Conservation (phyloP, 176 grass and related monocot genomes). For the Luzula sylvatica region DNA sequence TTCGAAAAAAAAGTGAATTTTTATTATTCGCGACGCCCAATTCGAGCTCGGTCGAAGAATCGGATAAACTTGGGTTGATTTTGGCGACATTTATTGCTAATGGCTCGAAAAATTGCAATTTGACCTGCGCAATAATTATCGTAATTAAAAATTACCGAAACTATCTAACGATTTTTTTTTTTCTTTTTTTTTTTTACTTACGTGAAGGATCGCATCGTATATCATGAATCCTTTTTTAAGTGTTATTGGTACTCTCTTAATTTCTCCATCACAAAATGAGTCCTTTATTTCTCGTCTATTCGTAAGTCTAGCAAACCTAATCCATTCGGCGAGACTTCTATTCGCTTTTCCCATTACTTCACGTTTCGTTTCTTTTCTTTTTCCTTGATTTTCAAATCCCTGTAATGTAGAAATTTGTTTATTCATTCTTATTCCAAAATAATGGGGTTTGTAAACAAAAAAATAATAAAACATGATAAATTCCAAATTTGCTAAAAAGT, state of each 20-base stretch:
- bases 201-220: constrained; percentile 72
- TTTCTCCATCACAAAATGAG: constrained; percentile 38
- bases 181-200: constrained; percentile 61
- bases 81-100: background rate
- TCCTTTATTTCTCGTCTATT: constrained; percentile 17
- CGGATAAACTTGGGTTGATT: background rate
- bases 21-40: constrained; percentile 1
- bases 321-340: constrained; percentile 67
- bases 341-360: constrained; percentile 66
- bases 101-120: background rate
- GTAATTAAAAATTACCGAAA: too few relatives aligned
- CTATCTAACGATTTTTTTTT: too few relatives aligned
- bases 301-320: constrained; percentile 43
- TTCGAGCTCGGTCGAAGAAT: background rate
- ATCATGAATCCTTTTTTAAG: constrained; percentile 42
- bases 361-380: constrained; percentile 44
- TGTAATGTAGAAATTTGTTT: too few relatives aligned
- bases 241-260: constrained; percentile 48
- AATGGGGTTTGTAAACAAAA: background rate
- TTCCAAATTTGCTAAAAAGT: background rate
- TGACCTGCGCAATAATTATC: constrained; percentile 9
- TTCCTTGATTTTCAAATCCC: constrained; percentile 54
- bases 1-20: constrained; percentile 5
- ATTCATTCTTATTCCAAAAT: background rate
- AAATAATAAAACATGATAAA: background rate